Base-by-base conservation (phyloP, 257 asterid genomes). In the Parsonsia alboflavescens region DNA sequence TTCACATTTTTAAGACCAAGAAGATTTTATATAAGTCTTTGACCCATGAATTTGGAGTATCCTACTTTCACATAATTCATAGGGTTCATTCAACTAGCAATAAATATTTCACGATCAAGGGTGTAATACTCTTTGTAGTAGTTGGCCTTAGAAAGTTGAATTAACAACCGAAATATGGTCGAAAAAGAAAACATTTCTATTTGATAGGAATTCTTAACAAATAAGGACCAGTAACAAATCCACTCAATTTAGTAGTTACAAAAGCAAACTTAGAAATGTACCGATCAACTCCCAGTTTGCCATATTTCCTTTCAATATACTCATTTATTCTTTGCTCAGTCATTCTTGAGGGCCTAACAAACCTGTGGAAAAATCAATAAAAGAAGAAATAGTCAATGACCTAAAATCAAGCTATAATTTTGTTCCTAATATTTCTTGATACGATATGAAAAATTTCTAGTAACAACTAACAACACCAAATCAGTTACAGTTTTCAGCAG, bases 331-430 rank as follows among this genome's bases (percentile, higher is more conserved):
- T 88, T 73, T 80, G 70, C 81, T 90, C 93, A 5, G 79, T 79
- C 99, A 95, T 92, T 83, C 80, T 84, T 26, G 94, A 79, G 69
- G 99, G 99, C 81, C 96, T 86, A 44, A 95, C 99, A 80, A 95
- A 95, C 94, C 99, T 95, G 91, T 12, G 28, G 17, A 19, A 68
- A 48, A 22, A 57, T 24, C 7, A 22, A 28, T 28, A 63, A 56
- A 69, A 72, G 42, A 10, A 73, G 39, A 33, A 62, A 11, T 61
- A 59, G 30, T 67, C 30, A 58, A 22, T 73, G 7, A 69, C 58
- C 41, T 5, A 30, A 41, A 44, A 26, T 15, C 7, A 30, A 59
- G 17, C 13, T 28, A 59, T 12, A 2, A 13, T 59, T 2, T 28
- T 64, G 13, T 39, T 36, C n/a, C 70, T 10, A 65, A 39, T 39